These are phyloP conservation scores for Ceratobasidium sp. DNA, from an alignment of 1,284 basidiomycete genomes.

Conservation along the genomic window DNA sequence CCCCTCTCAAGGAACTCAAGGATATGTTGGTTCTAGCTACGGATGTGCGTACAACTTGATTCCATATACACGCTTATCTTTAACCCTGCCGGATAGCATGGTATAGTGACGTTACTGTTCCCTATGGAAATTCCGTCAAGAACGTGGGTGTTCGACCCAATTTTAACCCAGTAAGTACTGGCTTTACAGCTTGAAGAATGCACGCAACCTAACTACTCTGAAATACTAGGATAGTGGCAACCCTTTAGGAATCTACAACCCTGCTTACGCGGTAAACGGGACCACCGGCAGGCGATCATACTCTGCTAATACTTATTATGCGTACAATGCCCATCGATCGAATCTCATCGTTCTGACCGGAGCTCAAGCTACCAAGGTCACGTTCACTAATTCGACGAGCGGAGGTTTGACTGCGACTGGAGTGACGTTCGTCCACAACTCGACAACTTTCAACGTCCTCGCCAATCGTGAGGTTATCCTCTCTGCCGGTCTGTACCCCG, in stretches of 20 bases:
- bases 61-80: not conserved
- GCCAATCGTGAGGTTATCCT: constrained; percentile 52
- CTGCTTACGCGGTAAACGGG: constrained; percentile 40
- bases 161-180: constrained; percentile 25
- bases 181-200: not conserved
- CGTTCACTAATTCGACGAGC: constrained; percentile 42
- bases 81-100: constrained; percentile 13
- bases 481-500: constrained; percentile 47
- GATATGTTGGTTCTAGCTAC: constrained; percentile 47
- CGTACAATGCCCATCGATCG: constrained; percentile 41
- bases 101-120: constrained; percentile 39
- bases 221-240: constrained; percentile 11
- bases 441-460: constrained; percentile 43
- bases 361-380: constrained; percentile 45
- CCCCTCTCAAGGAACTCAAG: constrained; percentile 45
- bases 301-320: constrained; percentile 46
- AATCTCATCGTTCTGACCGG: constrained; percentile 46
- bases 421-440: constrained; percentile 45
- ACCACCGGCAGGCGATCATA: constrained; percentile 47
- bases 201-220: not conserved
- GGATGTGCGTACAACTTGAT: constrained; percentile 43
- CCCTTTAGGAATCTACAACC: constrained; percentile 37
- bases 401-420: constrained; percentile 43
- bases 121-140: constrained; percentile 34
- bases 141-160: constrained; percentile 29